Base-by-base conservation (phyloP, 306 rosid genomes). In the Crataegus laevigata region DNA sequence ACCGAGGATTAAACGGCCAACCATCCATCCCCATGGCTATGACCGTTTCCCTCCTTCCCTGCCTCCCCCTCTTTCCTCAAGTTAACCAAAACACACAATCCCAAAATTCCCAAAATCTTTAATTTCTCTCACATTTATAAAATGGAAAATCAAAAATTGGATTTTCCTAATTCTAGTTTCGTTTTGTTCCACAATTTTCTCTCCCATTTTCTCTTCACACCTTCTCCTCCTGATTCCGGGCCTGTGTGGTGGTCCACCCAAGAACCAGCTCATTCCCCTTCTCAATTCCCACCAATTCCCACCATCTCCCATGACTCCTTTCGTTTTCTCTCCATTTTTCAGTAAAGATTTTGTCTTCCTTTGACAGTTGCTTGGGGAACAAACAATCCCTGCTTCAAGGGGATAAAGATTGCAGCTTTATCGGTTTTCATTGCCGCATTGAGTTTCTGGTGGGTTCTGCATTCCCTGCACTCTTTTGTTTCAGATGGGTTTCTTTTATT, bases 171-270 rank as follows among this genome's bases (percentile, higher is more conserved):
- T 79, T 84, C 78, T 81, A 80, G 88, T 47, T 81, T 38, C 76
- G 58, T 80, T 71, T 76, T 81, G 73, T 74, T 87, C 90, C 90
- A 84, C 91, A 85, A 80, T 73, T 91, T 79, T 59, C 90, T 88
- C 90, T 64, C 81, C 78, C 54, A 50, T 50, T 50, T 50, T 50
- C 70, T 74, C 80, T 88, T 71, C 72, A 74, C 50, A 74, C 78
- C 74, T 69, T 80, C 82, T 80, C 69, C 59, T 69, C 82, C 82
- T 80, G 65, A 73, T 80, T 81, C 79, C 66, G 82, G 82, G 62
- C 77, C 82, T 71, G 77, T 71, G 61, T 81, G 80, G 82, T 78
- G 84, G 71, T 73, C 81, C 84, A 80, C 80, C 86, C 69, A 82
- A 57, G 80, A 85, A 75, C 81, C 89, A 71, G 58, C 83, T 77